Base-by-base conservation (phyloP, 108 stramenopile genomes). In the Stephanodiscus triporus region DNA sequence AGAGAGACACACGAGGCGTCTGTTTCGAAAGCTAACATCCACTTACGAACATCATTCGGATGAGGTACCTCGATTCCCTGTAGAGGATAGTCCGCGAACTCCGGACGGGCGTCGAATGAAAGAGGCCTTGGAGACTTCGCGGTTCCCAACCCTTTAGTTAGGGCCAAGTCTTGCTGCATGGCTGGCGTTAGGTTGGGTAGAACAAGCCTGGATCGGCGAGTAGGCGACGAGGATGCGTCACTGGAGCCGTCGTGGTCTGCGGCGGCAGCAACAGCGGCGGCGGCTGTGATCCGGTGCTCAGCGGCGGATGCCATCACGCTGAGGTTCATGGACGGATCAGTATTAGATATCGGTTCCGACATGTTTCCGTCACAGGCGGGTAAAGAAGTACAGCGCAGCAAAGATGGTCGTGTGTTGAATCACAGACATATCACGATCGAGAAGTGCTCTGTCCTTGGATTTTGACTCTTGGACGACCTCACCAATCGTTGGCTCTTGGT, bases 21-120 rank as follows among this genome's bases (percentile, higher is more conserved):
- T 30, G 53, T 34, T 47, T 20, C 16, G 30, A 60, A 17, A 60
- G 42, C 32, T 60, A 11, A 22, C 43, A 16, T 50, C 8, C 51
- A 75, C 73, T 75, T 66, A 75, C 73, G 26, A 48, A 75, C 73
- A 45, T 75, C 73, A 59, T 75, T 66, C 27, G 73, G 73, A 66
- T 75, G 73, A 48, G 73, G 73, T n/a, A 37, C 19, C 19, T 47
- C 20, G 32, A 76, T 76, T 13, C 58, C 67, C 49, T 38, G 32
- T 30, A 76, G 30, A 36, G 57, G 66, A 64, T 68, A 76, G 40
- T 68, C 59, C 4, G 59, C 59, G 36, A 49, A 76, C 37, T 68
- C 67, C 19, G 57, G 75, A 6, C 67, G 66, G 17, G 24, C 62
- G 26, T 36, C 38, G 17, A 76, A 62, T 19, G 75, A 68, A 29